Percentiles rank a stretch among this genome's conserved stretches.
phyloP scores from a whole-genome alignment of 352 stramenopile genomes.

The Poterioochromonas sp. region DNA sequence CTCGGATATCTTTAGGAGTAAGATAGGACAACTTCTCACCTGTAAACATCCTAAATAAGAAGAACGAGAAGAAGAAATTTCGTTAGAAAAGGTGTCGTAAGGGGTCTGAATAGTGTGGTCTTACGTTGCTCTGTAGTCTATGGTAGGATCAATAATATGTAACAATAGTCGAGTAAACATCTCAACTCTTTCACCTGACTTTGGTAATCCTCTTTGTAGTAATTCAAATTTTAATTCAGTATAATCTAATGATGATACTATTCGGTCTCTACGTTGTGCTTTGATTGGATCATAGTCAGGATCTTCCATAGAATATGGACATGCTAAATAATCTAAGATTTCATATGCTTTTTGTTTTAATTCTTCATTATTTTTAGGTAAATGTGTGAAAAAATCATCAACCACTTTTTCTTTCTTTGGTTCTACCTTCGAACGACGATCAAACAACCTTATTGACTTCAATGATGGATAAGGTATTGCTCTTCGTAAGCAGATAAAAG shows the following conservation, averaged over 20 bases:
- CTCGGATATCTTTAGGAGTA: background rate
- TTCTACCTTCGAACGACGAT: too few relatives aligned
- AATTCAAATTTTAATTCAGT: slow-evolving; percentile 5
- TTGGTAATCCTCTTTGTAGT: background rate
- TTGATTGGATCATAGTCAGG: background rate
- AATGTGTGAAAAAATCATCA: too few relatives aligned
- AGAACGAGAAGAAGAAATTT: too few relatives aligned
- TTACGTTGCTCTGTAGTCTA: too few relatives aligned
- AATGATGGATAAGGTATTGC: too few relatives aligned
- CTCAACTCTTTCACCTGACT: slow-evolving; percentile 26
- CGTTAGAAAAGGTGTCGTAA: too few relatives aligned
- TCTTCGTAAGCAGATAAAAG: too few relatives aligned
- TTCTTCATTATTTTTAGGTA: too few relatives aligned
- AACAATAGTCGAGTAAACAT: slow-evolving; percentile 28
- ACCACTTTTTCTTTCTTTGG: too few relatives aligned
- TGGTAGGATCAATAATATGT: slow-evolving; percentile 28
- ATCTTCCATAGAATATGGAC: background rate
- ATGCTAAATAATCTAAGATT: slow-evolving; percentile 20
- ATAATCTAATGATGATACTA: background rate
- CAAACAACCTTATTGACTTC: too few relatives aligned
- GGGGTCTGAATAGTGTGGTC: too few relatives aligned
- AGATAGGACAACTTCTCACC: background rate
- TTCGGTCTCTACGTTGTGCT: background rate
- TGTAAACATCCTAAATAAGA: too few relatives aligned
- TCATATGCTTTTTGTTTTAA: background rate